phyloP scores from a whole-genome alignment of 805 yeast genomes.

The Ogataea pilisensis region DNA sequence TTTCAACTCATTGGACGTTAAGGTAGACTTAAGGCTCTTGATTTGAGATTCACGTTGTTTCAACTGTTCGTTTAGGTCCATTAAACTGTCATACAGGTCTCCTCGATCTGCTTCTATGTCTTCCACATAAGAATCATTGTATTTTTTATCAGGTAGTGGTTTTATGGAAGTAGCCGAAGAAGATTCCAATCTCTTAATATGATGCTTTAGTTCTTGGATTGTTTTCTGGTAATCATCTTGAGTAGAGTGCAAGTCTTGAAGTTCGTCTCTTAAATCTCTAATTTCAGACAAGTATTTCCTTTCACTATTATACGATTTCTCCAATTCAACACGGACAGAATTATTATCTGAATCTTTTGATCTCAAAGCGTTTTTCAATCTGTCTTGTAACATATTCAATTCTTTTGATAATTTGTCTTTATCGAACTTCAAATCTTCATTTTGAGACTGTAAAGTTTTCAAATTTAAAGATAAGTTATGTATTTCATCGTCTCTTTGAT shows the following conservation, averaged over 20 bases:
- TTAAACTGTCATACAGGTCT: conserved; percentile 17
- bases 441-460: conserved; percentile 27
- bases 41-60: conserved; percentile 6
- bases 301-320: background rate
- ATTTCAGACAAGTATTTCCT: background rate
- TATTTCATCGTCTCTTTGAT: conserved; percentile 13
- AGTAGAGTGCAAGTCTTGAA: conserved; percentile 4
- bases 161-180: too few species aligned
- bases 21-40: conserved; percentile 19
- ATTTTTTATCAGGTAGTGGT: conserved; percentile 7
- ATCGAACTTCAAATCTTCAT: conserved; percentile 30
- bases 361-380: background rate
- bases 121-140: conserved; percentile 24
- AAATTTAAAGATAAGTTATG: conserved; percentile 12
- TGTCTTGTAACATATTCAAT: conserved; percentile 1
- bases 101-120: conserved; percentile 27
- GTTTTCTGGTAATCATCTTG: background rate
- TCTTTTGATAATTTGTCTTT: conserved; percentile 27
- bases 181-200: background rate
- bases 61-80: conserved; percentile 13
- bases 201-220: conserved; percentile 4
- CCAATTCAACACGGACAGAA: background rate
- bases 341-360: background rate
- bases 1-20: conserved; percentile 7
- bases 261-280: conserved; percentile 1